These are phyloP conservation scores for Yamadazyma mexicana DNA, from an alignment of 1,139 yeast genomes.

Conservation along the genomic window DNA sequence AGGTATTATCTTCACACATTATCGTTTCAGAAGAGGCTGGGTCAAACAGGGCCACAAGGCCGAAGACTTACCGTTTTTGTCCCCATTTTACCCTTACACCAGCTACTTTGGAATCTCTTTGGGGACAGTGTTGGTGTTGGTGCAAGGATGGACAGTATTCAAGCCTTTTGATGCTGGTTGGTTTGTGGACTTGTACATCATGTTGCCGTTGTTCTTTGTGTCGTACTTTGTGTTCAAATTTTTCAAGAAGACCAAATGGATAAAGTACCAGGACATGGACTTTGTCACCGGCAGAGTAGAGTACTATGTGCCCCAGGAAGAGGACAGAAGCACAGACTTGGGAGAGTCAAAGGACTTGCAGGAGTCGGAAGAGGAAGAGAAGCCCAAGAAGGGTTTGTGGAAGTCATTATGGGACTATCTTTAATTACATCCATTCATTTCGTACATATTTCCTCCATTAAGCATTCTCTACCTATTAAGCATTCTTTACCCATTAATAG, in stretches of 20 bases:
- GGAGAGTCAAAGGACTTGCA: too few relatives aligned
- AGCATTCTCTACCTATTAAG: too few relatives aligned
- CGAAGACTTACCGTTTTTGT: conserved; percentile 28
- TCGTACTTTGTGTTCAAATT: conserved; percentile 38
- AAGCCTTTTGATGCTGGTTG: conserved; percentile 42
- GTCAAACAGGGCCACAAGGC: conserved; percentile 31
- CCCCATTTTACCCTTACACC: conserved; percentile 35
- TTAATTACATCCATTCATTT: too few relatives aligned
- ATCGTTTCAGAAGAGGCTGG: conserved; percentile 40
- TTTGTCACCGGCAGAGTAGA: conserved; percentile 49
- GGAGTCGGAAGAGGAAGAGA: not conserved
- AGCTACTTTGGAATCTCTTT: conserved; percentile 24
- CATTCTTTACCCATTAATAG: too few relatives aligned
- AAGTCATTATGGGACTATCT: not conserved
- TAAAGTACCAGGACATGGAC: conserved; percentile 55
- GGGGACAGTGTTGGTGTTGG: conserved; percentile 34
- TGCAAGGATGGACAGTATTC: conserved; percentile 54
- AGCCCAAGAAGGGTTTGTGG: not conserved
- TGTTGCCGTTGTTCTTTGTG: conserved; percentile 35
- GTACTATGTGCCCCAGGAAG: conserved; percentile 1
- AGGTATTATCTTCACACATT: conserved; percentile 36
- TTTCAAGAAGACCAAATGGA: conserved; percentile 47
- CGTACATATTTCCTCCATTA: too few relatives aligned
- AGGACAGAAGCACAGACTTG: not conserved
- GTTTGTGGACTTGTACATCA: conserved; percentile 39